Evolutionary conservation across 2,329 filamentous ascomycete genomes (phyloP).

Genomic region (Fusarium buharicum): DNA sequence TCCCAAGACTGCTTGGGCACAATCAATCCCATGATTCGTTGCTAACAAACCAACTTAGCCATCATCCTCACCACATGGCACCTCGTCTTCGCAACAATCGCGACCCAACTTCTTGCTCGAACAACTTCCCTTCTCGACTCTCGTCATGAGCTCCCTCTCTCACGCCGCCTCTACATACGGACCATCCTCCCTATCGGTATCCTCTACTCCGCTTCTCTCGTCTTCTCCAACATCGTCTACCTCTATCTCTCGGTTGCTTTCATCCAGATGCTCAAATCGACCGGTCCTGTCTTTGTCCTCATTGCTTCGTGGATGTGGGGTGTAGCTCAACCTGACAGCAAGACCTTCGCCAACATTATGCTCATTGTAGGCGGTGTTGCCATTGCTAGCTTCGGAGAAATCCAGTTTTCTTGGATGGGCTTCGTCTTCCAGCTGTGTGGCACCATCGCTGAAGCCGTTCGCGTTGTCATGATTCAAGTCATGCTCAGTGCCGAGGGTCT

Average conservation of each 20-base stretch:
- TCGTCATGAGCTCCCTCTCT: slow-evolving; percentile 70
- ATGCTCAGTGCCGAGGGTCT: slow-evolving; percentile 79
- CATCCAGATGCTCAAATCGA: slow-evolving; percentile 78
- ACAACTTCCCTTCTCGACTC: slow-evolving; percentile 72
- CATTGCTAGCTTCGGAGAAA: slow-evolving; percentile 69
- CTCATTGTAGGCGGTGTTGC: slow-evolving; percentile 64
- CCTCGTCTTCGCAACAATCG: slow-evolving; percentile 71
- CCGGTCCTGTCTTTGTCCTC: slow-evolving; percentile 73
- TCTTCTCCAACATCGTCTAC: slow-evolving; percentile 75
- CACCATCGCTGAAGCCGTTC: slow-evolving; percentile 82
- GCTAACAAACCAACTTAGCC: slow-evolving; percentile 48
- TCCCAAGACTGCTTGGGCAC: neutral
- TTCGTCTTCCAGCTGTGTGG: slow-evolving; percentile 78
- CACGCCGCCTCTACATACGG: slow-evolving; percentile 67
- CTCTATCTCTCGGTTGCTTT: slow-evolving; percentile 74
- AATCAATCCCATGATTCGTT: neutral
- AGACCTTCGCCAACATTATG: slow-evolving; percentile 59
- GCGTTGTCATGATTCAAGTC: slow-evolving; percentile 86
- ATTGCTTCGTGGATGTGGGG: slow-evolving; percentile 71
- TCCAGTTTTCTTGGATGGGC: slow-evolving; percentile 73
- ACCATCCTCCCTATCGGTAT: slow-evolving; percentile 74
- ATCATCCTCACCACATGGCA: slow-evolving; percentile 75
- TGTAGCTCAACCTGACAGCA: slow-evolving; percentile 59
- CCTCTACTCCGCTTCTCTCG: slow-evolving; percentile 72
- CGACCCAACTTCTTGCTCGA: slow-evolving; percentile 73